Percentiles rank a stretch among this genome's conserved stretches.
phyloP scores from a whole-genome alignment of 2,329 filamentous ascomycete species.

The Botrytis porri region DNA sequence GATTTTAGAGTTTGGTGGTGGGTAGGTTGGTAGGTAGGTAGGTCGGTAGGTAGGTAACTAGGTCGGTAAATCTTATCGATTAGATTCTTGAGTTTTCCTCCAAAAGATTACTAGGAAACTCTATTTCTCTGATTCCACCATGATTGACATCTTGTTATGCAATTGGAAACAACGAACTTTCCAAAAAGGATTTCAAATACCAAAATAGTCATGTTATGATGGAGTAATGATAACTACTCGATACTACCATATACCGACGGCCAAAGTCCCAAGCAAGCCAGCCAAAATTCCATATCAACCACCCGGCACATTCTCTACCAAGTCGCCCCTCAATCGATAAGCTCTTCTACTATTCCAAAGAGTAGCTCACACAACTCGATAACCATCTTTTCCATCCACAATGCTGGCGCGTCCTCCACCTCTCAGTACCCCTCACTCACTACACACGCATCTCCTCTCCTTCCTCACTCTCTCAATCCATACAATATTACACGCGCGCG shows the following conservation, averaged over 20 bases:
- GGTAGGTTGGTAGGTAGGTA: too few relatives aligned
- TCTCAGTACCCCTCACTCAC: constrained; percentile 35
- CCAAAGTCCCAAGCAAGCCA: background rate
- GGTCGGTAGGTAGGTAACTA: background rate
- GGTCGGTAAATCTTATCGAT: background rate
- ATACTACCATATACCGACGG: background rate
- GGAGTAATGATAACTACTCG: background rate
- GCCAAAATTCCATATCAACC: background rate
- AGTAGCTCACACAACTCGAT: background rate
- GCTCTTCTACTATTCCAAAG: background rate
- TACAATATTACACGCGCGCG: constrained; percentile 65
- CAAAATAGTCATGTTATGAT: background rate
- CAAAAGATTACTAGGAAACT: background rate
- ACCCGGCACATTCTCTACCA: background rate
- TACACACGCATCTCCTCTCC: constrained; percentile 56
- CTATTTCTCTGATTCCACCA: too few relatives aligned
- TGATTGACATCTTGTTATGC: background rate
- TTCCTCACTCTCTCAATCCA: constrained; percentile 70
- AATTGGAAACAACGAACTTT: background rate
- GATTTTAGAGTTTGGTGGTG: background rate
- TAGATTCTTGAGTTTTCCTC: background rate
- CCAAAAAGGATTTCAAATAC: background rate
- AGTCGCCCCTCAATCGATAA: background rate
- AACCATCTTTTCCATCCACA: background rate
- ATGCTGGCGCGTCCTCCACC: constrained; percentile 21